These are phyloP conservation scores for Mycena polygramma DNA, from an alignment of 768 basidiomycete genomes.

Conservation along the genomic window DNA sequence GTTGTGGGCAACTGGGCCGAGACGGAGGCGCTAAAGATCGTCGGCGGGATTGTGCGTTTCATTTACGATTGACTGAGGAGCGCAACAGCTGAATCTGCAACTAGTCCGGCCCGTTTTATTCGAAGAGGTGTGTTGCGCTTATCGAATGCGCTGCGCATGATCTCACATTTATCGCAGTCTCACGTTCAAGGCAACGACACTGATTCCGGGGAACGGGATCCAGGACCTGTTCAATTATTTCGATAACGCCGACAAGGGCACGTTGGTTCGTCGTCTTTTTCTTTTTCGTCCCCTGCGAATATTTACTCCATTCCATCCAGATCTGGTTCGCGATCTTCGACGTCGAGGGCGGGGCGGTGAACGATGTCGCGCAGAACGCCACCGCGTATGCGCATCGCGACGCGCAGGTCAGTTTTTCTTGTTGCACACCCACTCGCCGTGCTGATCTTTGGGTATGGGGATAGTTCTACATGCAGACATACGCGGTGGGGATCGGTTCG, in stretches of 20 bases:
- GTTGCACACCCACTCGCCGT: neutral
- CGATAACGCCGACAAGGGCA: conserved; percentile 35
- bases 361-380: conserved; percentile 32
- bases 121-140: conserved; percentile 11
- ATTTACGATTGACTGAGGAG: no score
- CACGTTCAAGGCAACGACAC: conserved; percentile 28
- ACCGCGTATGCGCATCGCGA: conserved; percentile 39
- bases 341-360: conserved; percentile 35
- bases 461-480: conserved; percentile 36
- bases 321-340: conserved; percentile 40
- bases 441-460: neutral
- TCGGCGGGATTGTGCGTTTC: conserved; percentile 25
- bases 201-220: conserved; percentile 31
- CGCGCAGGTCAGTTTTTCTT: conserved; percentile 4
- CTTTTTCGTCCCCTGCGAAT: neutral
- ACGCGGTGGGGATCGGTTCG: conserved; percentile 29
- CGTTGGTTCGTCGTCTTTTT: conserved; percentile 9
- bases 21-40: conserved; percentile 20
- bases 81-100: neutral
- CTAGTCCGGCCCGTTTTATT: conserved; percentile 37
- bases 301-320: conserved; percentile 2
- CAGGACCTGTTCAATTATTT: conserved; percentile 31
- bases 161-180: neutral
- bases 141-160: no score
- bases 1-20: conserved; percentile 33